Conservation (phyloP, 129 eudicot genomes). For the Helichrysum umbraculigerum region DNA sequence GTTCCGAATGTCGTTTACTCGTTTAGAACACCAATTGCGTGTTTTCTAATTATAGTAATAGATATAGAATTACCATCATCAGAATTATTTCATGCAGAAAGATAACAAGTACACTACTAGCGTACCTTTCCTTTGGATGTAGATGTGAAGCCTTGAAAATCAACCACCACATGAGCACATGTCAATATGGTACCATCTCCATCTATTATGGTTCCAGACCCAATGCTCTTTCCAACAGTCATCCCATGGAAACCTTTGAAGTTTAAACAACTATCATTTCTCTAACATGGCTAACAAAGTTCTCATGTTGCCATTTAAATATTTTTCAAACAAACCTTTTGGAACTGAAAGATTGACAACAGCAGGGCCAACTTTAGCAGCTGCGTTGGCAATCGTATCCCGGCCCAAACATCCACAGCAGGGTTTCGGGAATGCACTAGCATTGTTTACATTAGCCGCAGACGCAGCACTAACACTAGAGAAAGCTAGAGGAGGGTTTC, state of each 20-base stretch:
- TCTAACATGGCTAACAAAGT: background rate
- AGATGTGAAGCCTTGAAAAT: constrained; percentile 60
- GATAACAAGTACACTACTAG: background rate
- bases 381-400: constrained; percentile 90
- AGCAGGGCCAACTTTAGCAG: constrained; percentile 93
- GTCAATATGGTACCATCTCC: constrained; percentile 86
- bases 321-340: constrained; percentile 45
- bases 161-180: constrained; percentile 91
- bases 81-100: background rate
- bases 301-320: constrained; percentile 1
- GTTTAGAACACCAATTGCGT: background rate
- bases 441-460: constrained; percentile 43
- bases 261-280: constrained; percentile 17
- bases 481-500: constrained; percentile 44
- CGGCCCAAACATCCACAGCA: constrained; percentile 80
- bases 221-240: constrained; percentile 73
- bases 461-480: constrained; percentile 44
- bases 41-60: background rate
- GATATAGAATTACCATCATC: background rate
- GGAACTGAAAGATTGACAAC: constrained; percentile 92
- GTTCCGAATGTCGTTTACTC: background rate
- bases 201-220: constrained; percentile 89
- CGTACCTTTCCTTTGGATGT: constrained; percentile 78
- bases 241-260: constrained; percentile 58
- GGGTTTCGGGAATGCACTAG: constrained; percentile 47